Percentiles rank a stretch among this genome's conserved stretches.
Evolutionary conservation across 73 alveolate species (phyloP).

Genomic region (Strombidium stylifer): DNA sequence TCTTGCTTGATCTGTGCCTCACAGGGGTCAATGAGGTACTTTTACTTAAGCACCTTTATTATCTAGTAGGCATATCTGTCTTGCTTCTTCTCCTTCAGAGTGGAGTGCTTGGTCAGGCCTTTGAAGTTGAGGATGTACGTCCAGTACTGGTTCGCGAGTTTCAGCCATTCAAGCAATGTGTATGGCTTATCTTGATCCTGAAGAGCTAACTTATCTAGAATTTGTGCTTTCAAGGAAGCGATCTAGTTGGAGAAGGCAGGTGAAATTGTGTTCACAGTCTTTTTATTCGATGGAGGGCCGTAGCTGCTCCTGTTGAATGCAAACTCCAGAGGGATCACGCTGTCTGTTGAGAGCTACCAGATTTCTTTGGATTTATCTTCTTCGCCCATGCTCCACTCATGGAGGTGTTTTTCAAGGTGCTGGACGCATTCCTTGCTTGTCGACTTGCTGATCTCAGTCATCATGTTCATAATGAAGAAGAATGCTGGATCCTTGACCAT

Average conservation of each 20-base stretch:
- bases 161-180: constrained; percentile 6
- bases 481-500: not conserved
- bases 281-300: too few relatives aligned
- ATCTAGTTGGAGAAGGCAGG: not conserved
- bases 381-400: not conserved
- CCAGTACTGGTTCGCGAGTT: constrained; percentile 3
- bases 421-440: constrained; percentile 3
- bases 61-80: too few relatives aligned
- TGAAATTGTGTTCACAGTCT: not conserved
- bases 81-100: too few relatives aligned
- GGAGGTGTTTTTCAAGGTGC: not conserved
- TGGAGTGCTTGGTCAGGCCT: too few relatives aligned
- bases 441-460: constrained; percentile 2
- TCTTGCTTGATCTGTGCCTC: too few relatives aligned
- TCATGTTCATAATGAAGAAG: constrained; percentile 19
- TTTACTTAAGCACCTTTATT: too few relatives aligned
- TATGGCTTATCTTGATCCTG: not conserved
- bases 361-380: not conserved
- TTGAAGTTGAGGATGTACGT: not conserved
- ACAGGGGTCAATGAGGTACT: too few relatives aligned
- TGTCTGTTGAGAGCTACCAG: not conserved
- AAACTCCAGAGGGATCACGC: not conserved
- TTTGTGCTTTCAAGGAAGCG: not conserved
- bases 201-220: not conserved
- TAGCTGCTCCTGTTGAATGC: constrained; percentile 10